Conservation (phyloP, 768 basidiomycete genomes). For the Pleurotus sapidus region DNA sequence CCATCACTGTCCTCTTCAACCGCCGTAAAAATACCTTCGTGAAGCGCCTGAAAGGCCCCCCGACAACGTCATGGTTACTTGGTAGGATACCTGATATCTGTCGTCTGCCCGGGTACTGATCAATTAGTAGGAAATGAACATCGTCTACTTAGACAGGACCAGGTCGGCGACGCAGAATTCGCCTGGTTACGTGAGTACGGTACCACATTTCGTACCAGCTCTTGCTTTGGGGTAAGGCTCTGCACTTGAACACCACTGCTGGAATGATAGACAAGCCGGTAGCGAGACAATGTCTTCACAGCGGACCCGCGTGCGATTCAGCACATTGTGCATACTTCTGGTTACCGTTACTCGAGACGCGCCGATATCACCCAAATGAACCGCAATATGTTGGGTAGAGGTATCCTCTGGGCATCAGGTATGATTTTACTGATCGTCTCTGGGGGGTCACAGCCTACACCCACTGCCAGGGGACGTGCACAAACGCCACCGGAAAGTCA, state of each 20-base stretch:
- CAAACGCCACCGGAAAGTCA: slow-evolving; percentile 25
- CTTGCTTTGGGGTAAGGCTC: slow-evolving; percentile 2
- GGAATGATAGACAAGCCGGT: neutral
- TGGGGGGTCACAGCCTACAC: neutral
- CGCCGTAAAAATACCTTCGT: neutral
- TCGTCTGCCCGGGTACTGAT: neutral
- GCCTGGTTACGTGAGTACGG: slow-evolving; percentile 24
- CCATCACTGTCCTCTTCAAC: neutral
- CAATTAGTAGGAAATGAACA: slow-evolving; percentile 19
- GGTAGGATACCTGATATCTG: neutral
- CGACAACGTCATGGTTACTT: neutral
- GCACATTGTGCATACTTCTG: slow-evolving; percentile 27
- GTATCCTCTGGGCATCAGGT: slow-evolving; percentile 28
- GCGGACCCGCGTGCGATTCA: slow-evolving; percentile 30
- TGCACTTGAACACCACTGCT: neutral
- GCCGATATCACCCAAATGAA: slow-evolving; percentile 14
- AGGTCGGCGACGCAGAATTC: slow-evolving; percentile 27
- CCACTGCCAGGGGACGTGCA: slow-evolving; percentile 16
- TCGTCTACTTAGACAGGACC: slow-evolving; percentile 15
- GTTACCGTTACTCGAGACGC: slow-evolving; percentile 25
- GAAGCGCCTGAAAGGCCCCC: neutral
- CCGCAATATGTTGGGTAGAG: slow-evolving; percentile 21
- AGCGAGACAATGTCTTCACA: slow-evolving; percentile 26
- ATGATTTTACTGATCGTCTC: neutral
- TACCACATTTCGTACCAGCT: slow-evolving; percentile 15